Evolutionary conservation across 23 red algal genomes (phyloP), one percentile per base, ranked within the genome.

Genomic region (Chondrus crispus): DNA sequence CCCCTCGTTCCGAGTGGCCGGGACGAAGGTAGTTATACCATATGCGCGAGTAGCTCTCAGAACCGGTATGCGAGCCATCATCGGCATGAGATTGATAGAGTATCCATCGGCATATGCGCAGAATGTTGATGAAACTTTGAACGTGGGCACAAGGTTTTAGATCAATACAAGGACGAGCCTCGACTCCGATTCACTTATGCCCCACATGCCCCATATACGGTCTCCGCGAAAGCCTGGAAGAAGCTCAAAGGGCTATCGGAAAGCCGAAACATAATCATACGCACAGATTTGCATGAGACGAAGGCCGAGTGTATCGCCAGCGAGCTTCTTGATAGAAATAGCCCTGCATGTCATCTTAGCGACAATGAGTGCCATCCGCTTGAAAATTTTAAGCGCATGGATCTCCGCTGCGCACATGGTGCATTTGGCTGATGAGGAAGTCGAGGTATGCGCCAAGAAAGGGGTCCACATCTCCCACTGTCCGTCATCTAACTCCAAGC

Each of bases 201-300:
- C 7, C 97, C 97, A 5, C 97, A 99, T 80, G 97, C 97, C 20
- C 93, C 97, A 3, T 99, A 99, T 52, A 96, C 97, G 1, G 97
- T 99, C 7, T 49, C 77, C 16, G 79, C 95, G 19, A 46, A 42
- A 3, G 83, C 84, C 18, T 93, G 89, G 91, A 45, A 63, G 36
- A 74, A 73, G 41, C 64, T 98, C 5, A 66, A 45, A n/a, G 43
- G 79, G 40, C 80, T 83, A 37, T 62, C 87, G 7, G 55, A 40
- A 2, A 40, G 41, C 13, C 84, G 85, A 12, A 76, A 72, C 41
- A 49, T 83, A 19, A 77, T 77, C 8, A 89, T 96, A 28, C 97
- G 96, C 75, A 99, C 91, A 5, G 94, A 99, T 88, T 38, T 99
- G 71, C 97, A 99, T 80, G 97, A 99, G 74, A 99, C 97, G 4